Evolutionary conservation across 1,284 basidiomycete genomes (phyloP).

Genomic region (Puccinia brachypodii): DNA sequence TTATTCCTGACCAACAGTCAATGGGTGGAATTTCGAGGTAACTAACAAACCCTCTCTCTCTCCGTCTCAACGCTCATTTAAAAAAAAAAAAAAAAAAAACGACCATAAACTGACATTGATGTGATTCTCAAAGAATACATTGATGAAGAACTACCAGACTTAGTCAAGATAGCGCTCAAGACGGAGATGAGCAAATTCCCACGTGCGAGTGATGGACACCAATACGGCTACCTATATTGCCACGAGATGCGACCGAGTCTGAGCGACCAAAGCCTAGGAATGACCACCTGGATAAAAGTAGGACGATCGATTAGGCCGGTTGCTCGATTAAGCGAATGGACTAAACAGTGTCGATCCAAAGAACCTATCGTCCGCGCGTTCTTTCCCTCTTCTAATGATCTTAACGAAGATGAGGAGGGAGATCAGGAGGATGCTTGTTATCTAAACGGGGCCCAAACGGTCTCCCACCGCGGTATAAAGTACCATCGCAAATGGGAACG

Average conservation of each 20-base stretch:
- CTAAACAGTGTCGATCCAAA: conserved; percentile 13
- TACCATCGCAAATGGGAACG: conserved; percentile 38
- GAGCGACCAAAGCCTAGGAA: neutral
- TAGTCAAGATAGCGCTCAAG: neutral
- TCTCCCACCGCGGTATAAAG: neutral
- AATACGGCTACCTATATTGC: conserved; percentile 28
- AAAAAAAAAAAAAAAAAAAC: neutral
- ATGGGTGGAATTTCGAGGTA: conserved; percentile 20
- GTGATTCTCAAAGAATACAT: neutral
- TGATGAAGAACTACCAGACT: neutral
- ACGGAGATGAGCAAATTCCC: conserved; percentile 26
- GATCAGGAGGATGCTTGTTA: neutral
- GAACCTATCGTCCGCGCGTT: conserved; percentile 19
- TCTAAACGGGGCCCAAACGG: neutral
- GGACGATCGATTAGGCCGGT: conserved; percentile 29
- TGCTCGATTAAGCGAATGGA: conserved; percentile 20
- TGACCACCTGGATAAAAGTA: conserved; percentile 12
- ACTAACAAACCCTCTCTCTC: neutral
- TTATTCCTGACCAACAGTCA: neutral
- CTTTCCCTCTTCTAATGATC: neutral
- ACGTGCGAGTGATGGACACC: neutral
- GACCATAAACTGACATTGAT: neutral
- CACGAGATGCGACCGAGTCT: conserved; percentile 20
- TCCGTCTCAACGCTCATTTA: neutral
- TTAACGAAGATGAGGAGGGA: neutral